Evolutionary conservation across 2,329 filamentous ascomycete genomes (phyloP).

Genomic region (Neopestalotiopsis clavispora): DNA sequence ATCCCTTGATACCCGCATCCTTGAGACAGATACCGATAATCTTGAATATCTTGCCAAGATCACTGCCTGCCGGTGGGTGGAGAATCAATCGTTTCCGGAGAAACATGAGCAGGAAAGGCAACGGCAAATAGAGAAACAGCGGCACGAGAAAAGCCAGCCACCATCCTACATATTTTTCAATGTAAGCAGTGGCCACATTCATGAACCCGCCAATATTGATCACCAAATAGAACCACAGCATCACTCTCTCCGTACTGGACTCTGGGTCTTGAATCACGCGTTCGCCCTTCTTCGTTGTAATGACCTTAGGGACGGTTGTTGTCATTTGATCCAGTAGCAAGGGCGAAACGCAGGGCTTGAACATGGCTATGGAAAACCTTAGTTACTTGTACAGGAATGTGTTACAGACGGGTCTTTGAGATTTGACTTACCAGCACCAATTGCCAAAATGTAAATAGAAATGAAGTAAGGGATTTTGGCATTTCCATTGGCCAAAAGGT

Average conservation of each 20-base stretch:
- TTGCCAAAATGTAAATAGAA: constrained; percentile 55
- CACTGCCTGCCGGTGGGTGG: constrained; percentile 50
- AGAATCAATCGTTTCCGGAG: constrained; percentile 47
- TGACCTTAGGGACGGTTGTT: constrained; percentile 57
- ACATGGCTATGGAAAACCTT: constrained; percentile 43
- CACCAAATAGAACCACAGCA: constrained; percentile 66
- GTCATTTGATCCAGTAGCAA: constrained; percentile 70
- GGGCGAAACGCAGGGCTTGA: constrained; percentile 76
- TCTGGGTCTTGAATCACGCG: constrained; percentile 72
- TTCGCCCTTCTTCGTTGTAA: constrained; percentile 59
- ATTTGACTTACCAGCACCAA: constrained; percentile 65
- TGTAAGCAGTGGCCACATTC: constrained; percentile 56
- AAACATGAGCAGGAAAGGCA: constrained; percentile 47
- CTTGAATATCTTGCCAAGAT: constrained; percentile 48
- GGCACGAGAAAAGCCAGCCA: constrained; percentile 52
- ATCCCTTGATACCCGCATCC: constrained; percentile 42
- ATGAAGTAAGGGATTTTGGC: constrained; percentile 51
- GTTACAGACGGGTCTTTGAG: not conserved
- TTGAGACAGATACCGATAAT: constrained; percentile 45
- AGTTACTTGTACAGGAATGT: not conserved
- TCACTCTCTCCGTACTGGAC: constrained; percentile 68
- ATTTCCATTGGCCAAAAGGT: constrained; percentile 62
- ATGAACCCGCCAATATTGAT: constrained; percentile 61
- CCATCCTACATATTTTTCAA: constrained; percentile 57
- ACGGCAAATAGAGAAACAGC: constrained; percentile 48